These are phyloP conservation scores for Phytomonas francai DNA, from an alignment of 208 protist species.

Conservation along the genomic window DNA sequence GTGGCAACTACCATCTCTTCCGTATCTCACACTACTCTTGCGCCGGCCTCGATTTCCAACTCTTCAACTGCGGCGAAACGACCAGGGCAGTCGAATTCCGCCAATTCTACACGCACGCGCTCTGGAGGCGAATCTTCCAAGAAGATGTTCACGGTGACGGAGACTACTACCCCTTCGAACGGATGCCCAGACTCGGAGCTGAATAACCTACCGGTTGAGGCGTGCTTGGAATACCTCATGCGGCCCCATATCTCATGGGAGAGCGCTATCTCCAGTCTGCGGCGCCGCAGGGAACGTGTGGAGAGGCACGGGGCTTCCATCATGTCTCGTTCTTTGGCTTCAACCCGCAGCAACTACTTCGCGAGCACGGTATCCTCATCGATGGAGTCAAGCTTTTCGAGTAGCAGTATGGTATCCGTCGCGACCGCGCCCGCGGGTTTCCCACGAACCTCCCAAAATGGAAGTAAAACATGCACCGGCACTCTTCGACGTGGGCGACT, in stretches of 20 bases:
- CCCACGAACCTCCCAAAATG: constrained; percentile 22
- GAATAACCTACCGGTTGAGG: constrained; percentile 64
- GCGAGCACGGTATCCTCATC: constrained; percentile 15
- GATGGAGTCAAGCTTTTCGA: constrained; percentile 14
- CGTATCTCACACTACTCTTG: neutral
- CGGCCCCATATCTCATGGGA: constrained; percentile 82
- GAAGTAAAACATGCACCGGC: constrained; percentile 24
- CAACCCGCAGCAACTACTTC: constrained; percentile 31
- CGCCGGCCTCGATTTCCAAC: neutral
- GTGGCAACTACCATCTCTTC: neutral
- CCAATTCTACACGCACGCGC: neutral
- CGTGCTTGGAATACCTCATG: constrained; percentile 81
- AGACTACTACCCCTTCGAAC: neutral
- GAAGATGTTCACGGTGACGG: neutral
- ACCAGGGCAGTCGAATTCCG: neutral
- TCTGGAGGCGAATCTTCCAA: neutral
- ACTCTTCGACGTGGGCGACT: constrained; percentile 32
- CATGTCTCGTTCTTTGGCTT: constrained; percentile 39
- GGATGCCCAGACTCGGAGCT: constrained; percentile 32
- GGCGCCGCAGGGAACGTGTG: constrained; percentile 28
- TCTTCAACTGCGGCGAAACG: neutral
- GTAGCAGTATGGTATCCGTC: constrained; percentile 17
- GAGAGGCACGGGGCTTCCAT: constrained; percentile 33
- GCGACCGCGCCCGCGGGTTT: constrained; percentile 28
- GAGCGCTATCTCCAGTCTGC: constrained; percentile 39